Evolutionary conservation across 2,329 filamentous ascomycete genomes (phyloP).

Genomic region (Fusarium burgessii): DNA sequence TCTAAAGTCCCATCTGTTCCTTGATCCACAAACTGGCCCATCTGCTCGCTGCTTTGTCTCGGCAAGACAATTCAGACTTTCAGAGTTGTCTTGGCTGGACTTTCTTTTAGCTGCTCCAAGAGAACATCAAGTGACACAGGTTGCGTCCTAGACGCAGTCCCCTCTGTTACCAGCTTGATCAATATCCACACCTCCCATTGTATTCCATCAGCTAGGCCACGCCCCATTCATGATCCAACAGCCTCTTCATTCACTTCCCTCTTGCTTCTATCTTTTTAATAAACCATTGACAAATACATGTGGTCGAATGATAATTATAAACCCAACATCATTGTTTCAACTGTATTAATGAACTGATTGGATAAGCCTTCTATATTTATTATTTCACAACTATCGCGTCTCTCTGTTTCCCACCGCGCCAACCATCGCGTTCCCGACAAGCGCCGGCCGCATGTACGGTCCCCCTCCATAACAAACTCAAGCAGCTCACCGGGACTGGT

Average conservation of each 20-base stretch:
- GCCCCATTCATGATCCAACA: conserved; percentile 30
- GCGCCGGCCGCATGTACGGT: conserved; percentile 45
- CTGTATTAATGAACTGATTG: background rate
- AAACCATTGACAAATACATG: conserved; percentile 2
- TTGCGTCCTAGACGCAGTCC: conserved; percentile 42
- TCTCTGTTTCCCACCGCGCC: conserved; percentile 41
- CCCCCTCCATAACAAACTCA: conserved; percentile 31
- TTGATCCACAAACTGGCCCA: conserved; percentile 40
- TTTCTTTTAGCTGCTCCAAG: conserved; percentile 12
- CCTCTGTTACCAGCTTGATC: conserved; percentile 28
- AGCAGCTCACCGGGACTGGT: conserved; percentile 11
- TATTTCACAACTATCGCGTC: conserved; percentile 26
- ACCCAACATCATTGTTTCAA: background rate
- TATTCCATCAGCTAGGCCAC: conserved; percentile 24
- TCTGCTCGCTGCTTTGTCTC: conserved; percentile 31
- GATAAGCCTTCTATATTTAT: background rate
- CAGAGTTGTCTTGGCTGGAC: conserved; percentile 1
- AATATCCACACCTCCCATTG: conserved; percentile 33
- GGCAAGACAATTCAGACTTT: conserved; percentile 14
- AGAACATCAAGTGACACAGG: conserved; percentile 35
- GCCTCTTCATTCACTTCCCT: conserved; percentile 11
- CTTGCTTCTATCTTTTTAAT: conserved; percentile 7
- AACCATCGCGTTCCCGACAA: conserved; percentile 45
- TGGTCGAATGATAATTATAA: background rate
- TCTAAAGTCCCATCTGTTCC: conserved; percentile 23